Conservation (phyloP, 129 eudicot genomes). For the Chrysanthemum makinoi region DNA sequence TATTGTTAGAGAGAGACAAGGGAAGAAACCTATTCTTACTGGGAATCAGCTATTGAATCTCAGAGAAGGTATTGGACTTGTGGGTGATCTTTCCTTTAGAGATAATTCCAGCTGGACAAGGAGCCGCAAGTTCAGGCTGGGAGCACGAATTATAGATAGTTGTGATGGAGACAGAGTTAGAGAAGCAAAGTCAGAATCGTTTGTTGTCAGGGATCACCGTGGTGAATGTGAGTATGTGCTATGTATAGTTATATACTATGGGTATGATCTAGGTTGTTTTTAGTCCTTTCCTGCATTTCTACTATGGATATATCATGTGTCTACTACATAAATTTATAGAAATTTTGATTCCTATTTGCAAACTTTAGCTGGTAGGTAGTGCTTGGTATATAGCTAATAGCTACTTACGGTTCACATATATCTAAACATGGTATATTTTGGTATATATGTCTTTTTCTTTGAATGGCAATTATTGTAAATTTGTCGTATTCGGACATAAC, state of each 20-base stretch:
- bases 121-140: conserved; percentile 91
- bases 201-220: conserved; percentile 92
- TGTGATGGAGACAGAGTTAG: conserved; percentile 61
- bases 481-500: too few species aligned
- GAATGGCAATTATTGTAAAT: too few species aligned
- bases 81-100: conserved; percentile 72
- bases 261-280: conserved; percentile 8
- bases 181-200: conserved; percentile 90
- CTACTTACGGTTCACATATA: not conserved
- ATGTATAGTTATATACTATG: not conserved
- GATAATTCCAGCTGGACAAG: conserved; percentile 99
- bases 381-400: conserved; percentile 12
- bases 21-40: conserved; percentile 75
- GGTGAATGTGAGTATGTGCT: conserved; percentile 81
- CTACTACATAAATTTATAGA: too few species aligned
- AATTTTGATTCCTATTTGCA: not conserved
- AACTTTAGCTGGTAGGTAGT: not conserved
- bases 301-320: not conserved
- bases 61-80: conserved; percentile 63
- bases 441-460: too few species aligned
- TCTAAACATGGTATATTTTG: not conserved
- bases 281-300: not conserved
- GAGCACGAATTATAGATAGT: conserved; percentile 65
- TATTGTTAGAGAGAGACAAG: conserved; percentile 73
- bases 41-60: conserved; percentile 60